Evolutionary conservation across 208 protist species (phyloP).

Genomic region (Acanthamoeba lugdunensis): DNA sequence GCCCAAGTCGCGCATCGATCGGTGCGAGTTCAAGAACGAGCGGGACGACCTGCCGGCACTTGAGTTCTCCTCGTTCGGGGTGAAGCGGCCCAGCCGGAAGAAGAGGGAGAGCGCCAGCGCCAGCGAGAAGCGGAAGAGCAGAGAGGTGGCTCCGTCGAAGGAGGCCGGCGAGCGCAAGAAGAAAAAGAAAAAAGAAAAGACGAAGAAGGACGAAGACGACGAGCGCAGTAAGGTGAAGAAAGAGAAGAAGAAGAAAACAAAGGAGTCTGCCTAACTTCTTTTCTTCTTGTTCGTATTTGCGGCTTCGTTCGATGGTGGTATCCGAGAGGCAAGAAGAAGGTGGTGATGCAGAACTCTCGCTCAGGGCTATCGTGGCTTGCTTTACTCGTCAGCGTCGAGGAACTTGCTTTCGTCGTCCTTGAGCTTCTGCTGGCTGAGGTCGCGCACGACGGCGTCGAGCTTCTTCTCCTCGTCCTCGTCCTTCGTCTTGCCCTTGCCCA

Average conservation of each 20-base stretch:
- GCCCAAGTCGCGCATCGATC: constrained; percentile 22
- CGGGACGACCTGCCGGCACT: neutral
- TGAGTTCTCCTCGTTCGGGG: constrained; percentile 9
- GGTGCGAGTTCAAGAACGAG: constrained; percentile 46
- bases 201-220: neutral
- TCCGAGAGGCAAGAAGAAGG: no score
- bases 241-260: constrained; percentile 12
- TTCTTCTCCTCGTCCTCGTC: neutral
- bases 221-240: neutral
- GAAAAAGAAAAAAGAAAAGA: neutral
- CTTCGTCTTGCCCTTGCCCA: neutral
- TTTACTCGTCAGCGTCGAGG: constrained; percentile 19
- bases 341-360: no score
- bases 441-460: constrained; percentile 1
- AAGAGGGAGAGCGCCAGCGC: neutral
- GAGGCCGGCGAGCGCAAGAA: neutral
- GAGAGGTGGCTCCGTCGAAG: neutral
- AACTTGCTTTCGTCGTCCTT: constrained; percentile 42
- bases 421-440: constrained; percentile 13
- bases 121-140: neutral
- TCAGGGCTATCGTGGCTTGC: no score
- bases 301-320: no score
- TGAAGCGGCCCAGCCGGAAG: neutral
- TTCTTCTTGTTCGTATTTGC: neutral
- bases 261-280: neutral